Evolutionary conservation across 2,329 filamentous ascomycete species (phyloP).

Genomic region (Neofusicoccum parvum): DNA sequence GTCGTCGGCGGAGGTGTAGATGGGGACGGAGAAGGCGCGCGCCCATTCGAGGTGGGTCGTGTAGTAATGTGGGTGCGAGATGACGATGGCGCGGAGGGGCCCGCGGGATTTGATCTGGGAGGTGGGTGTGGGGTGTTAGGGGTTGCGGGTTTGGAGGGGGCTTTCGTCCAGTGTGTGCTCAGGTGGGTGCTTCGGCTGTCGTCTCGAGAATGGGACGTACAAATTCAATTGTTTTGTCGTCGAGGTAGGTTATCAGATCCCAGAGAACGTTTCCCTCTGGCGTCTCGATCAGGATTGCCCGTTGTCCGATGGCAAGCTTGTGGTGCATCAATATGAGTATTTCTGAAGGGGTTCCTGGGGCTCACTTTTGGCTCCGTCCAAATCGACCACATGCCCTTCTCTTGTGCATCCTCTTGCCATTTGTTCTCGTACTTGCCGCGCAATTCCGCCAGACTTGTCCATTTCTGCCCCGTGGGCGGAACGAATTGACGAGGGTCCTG

Average conservation of each 20-base stretch:
- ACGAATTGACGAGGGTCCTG: slow-evolving; percentile 69
- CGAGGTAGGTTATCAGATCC: slow-evolving; percentile 74
- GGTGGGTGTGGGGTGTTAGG: no score
- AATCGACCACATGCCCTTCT: slow-evolving; percentile 50
- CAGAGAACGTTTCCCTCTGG: slow-evolving; percentile 72
- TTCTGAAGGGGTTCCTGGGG: slow-evolving; percentile 28
- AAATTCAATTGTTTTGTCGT: slow-evolving; percentile 61
- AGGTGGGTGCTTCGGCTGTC: no score
- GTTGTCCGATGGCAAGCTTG: slow-evolving; percentile 73
- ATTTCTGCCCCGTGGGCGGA: slow-evolving; percentile 64
- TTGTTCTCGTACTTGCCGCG: slow-evolving; percentile 54
- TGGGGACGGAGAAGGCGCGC: slow-evolving; percentile 65
- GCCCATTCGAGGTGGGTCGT: slow-evolving; percentile 77
- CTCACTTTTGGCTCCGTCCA: slow-evolving; percentile 45
- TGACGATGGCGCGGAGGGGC: slow-evolving; percentile 70
- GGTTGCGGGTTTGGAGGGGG: not conserved
- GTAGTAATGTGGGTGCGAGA: slow-evolving; percentile 83
- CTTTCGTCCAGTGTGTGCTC: not conserved
- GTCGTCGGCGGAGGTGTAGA: slow-evolving; percentile 71
- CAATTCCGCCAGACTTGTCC: slow-evolving; percentile 60
- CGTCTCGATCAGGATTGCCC: slow-evolving; percentile 69
- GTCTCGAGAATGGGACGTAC: slow-evolving; percentile 22
- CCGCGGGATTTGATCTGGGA: slow-evolving; percentile 59
- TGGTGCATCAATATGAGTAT: not conserved
- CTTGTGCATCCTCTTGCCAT: slow-evolving; percentile 51